Conservation (phyloP, 1,139 yeast species). For the Komagataea norvegica region DNA sequence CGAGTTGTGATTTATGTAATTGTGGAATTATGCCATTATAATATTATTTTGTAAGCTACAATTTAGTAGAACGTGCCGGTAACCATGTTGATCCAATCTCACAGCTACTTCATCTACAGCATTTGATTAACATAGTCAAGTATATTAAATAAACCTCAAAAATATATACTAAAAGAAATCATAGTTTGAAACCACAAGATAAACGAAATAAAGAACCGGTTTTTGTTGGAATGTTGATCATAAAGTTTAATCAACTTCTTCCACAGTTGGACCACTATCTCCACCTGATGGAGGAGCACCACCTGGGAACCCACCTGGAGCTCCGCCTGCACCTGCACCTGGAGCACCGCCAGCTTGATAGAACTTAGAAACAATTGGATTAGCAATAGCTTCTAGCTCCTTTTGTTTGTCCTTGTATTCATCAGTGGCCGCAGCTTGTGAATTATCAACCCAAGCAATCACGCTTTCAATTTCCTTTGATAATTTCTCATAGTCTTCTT, state of each 20-base stretch:
- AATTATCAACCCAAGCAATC: constrained; percentile 81
- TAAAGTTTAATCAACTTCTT: constrained; percentile 55
- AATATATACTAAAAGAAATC: background rate
- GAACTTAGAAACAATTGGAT: constrained; percentile 62
- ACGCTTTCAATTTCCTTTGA: constrained; percentile 82
- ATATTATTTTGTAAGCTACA: too few relatives aligned
- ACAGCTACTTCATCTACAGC: background rate
- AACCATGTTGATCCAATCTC: too few relatives aligned
- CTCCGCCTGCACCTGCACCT: constrained; percentile 47
- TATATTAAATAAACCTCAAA: too few relatives aligned
- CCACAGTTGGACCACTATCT: constrained; percentile 61
- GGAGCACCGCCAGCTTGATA: constrained; percentile 56
- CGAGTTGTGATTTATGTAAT: too few relatives aligned
- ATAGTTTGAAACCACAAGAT: background rate
- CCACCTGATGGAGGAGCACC: constrained; percentile 41
- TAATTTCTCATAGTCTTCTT: constrained; percentile 81
- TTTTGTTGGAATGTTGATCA: too few relatives aligned
- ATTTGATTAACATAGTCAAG: background rate
- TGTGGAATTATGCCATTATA: too few relatives aligned
- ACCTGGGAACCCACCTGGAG: constrained; percentile 61
- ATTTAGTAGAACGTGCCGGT: too few relatives aligned
- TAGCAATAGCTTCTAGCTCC: constrained; percentile 60
- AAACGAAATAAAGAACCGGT: background rate
- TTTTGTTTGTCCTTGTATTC: constrained; percentile 68
- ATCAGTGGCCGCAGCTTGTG: constrained; percentile 80